Evolutionary conservation across 768 basidiomycete species (phyloP).

Genomic region (Auricularia auricula-judae): DNA sequence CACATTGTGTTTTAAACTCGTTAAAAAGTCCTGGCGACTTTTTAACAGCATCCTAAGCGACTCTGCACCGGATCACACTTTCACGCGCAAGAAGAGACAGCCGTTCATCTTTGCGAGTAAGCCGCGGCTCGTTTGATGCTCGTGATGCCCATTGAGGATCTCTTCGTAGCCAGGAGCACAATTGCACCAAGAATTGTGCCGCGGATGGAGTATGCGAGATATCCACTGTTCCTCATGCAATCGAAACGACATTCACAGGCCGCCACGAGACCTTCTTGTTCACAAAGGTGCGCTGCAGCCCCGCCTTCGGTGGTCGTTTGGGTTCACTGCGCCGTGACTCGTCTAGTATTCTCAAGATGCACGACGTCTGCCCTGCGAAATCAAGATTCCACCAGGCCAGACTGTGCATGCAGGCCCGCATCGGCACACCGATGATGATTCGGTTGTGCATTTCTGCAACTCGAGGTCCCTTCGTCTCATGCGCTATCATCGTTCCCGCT

Average conservation of each 20-base stretch:
- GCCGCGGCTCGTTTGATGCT: background rate
- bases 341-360: constrained; percentile 45
- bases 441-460: constrained; percentile 46
- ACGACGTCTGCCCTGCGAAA: constrained; percentile 39
- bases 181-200: constrained; percentile 32
- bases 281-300: constrained; percentile 36
- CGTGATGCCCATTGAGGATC: too few species aligned
- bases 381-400: constrained; percentile 32
- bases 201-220: constrained; percentile 46
- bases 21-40: too few species aligned
- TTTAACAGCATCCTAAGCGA: too few species aligned
- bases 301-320: background rate
- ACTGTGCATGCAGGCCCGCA: constrained; percentile 37
- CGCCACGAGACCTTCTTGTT: constrained; percentile 51
- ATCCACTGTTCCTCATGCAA: constrained; percentile 44
- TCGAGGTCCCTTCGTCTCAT: constrained; percentile 24
- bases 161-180: constrained; percentile 36
- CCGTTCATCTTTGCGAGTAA: constrained; percentile 47
- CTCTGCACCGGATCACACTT: constrained; percentile 42
- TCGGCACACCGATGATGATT: constrained; percentile 32
- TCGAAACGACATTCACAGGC: constrained; percentile 53
- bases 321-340: background rate
- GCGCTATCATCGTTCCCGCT: background rate
- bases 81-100: constrained; percentile 31
- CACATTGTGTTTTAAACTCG: too few species aligned